Conservation (phyloP, 2,329 filamentous ascomycete genomes). For the Colletotrichum zoysiae region DNA sequence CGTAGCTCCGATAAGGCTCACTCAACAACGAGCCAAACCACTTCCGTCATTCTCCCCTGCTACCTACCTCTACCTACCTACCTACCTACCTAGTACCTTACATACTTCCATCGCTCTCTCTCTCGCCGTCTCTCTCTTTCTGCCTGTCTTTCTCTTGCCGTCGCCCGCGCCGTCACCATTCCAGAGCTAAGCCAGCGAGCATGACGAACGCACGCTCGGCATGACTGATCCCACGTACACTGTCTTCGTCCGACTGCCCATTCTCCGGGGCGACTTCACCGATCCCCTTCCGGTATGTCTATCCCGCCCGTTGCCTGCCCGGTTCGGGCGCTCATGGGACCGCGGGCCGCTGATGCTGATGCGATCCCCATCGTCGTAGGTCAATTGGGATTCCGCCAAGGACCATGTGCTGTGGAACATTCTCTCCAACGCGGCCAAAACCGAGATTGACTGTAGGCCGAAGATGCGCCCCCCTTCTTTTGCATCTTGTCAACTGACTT, state of each 20-base stretch:
- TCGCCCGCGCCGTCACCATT: constrained; percentile 29
- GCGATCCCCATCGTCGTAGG: constrained; percentile 60
- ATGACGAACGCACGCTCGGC: constrained; percentile 36
- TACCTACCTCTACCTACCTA: neutral
- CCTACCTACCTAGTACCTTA: too few species aligned
- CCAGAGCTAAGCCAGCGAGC: constrained; percentile 29
- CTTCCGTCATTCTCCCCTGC: constrained; percentile 30
- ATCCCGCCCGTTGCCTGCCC: constrained; percentile 11
- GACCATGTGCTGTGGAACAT: constrained; percentile 93
- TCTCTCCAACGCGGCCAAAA: constrained; percentile 83
- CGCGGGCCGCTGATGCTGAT: constrained; percentile 44
- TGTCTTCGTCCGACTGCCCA: constrained; percentile 90
- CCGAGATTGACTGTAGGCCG: constrained; percentile 84
- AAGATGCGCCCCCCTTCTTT: neutral
- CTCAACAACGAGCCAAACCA: constrained; percentile 28
- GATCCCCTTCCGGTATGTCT: constrained; percentile 84
- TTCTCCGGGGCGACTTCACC: constrained; percentile 86
- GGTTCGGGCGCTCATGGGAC: constrained; percentile 24
- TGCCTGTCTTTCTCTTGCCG: neutral
- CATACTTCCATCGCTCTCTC: neutral
- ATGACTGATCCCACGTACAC: constrained; percentile 73
- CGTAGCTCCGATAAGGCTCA: constrained; percentile 41
- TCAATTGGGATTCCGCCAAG: constrained; percentile 89
- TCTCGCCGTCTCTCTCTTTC: neutral
- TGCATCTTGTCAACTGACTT: constrained; percentile 14